Evolutionary conservation across 2,329 filamentous ascomycete genomes (phyloP).

Genomic region (Apiospora sp.): DNA sequence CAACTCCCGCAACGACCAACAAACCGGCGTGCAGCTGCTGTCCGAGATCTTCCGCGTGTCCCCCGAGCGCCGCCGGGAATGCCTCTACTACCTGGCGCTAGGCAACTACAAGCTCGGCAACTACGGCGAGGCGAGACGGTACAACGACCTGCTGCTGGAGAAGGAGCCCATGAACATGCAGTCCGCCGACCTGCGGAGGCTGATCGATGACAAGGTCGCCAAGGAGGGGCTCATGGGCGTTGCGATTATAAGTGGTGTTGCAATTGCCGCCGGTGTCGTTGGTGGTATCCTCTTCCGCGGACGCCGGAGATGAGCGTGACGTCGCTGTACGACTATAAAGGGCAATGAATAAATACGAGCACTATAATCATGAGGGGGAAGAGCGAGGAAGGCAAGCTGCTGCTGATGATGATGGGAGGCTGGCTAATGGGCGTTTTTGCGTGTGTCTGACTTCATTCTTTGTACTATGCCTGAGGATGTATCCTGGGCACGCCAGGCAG

Average conservation of each 20-base stretch:
- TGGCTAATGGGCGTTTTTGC: slow-evolving; percentile 15
- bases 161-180: slow-evolving; percentile 93
- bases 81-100: slow-evolving; percentile 95
- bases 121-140: slow-evolving; percentile 91
- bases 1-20: slow-evolving; percentile 81
- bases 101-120: slow-evolving; percentile 99
- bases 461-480: neutral
- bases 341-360: slow-evolving; percentile 14
- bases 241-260: slow-evolving; percentile 92
- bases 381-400: neutral
- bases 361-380: slow-evolving; percentile 1
- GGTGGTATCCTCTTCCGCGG: slow-evolving; percentile 83
- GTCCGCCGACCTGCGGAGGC: slow-evolving; percentile 80
- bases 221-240: slow-evolving; percentile 94
- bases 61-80: slow-evolving; percentile 93
- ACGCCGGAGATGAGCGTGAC: slow-evolving; percentile 58
- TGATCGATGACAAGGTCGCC: slow-evolving; percentile 96
- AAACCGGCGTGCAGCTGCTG: slow-evolving; percentile 91
- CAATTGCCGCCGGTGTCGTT: slow-evolving; percentile 91
- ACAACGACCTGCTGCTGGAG: slow-evolving; percentile 92
- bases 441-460: neutral
- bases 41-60: slow-evolving; percentile 96
- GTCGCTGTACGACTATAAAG: slow-evolving; percentile 8
- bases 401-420: neutral
- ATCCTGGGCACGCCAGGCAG: neutral